phyloP scores from a whole-genome alignment of 192 early-diverging fungal genomes.

The Coemansia reversa region DNA sequence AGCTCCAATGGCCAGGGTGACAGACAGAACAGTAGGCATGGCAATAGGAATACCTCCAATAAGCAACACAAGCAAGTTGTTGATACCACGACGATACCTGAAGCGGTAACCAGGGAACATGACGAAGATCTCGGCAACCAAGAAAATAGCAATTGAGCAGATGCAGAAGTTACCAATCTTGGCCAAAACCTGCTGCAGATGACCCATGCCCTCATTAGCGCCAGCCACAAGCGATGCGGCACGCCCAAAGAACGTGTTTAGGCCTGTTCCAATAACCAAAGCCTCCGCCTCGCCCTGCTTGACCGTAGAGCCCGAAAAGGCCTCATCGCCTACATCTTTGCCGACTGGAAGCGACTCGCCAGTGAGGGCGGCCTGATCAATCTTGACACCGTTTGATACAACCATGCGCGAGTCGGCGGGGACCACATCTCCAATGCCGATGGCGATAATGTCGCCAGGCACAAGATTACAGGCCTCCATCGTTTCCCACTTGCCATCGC shows the following conservation, averaged over 20 bases:
- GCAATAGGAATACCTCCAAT: conserved; percentile 83
- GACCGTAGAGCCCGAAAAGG: conserved; percentile 76
- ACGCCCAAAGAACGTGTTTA: conserved; percentile 83
- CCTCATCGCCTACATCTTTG: conserved; percentile 70
- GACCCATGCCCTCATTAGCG: conserved; percentile 70
- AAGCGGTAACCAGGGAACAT: conserved; percentile 70
- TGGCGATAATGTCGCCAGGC: conserved; percentile 84
- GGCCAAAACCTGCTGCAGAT: conserved; percentile 71
- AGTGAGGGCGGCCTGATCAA: conserved; percentile 71
- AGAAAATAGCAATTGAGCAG: conserved; percentile 68
- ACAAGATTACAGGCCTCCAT: conserved; percentile 78
- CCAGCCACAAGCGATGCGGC: conserved; percentile 74
- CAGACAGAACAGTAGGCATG: conserved; percentile 76
- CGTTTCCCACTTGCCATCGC: conserved; percentile 76
- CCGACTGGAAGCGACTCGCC: conserved; percentile 72
- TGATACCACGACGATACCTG: conserved; percentile 72
- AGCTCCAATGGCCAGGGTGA: conserved; percentile 77
- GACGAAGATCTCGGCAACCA: conserved; percentile 68
- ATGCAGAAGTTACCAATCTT: conserved; percentile 80
- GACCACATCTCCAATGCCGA: conserved; percentile 86
- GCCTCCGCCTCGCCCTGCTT: conserved; percentile 81
- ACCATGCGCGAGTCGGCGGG: conserved; percentile 86
- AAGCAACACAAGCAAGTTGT: conserved; percentile 75
- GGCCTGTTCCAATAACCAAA: conserved; percentile 74
- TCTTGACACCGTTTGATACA: conserved; percentile 62